Evolutionary conservation across 768 basidiomycete species (phyloP).

Genomic region (Hygrophoropsis aurantiaca): DNA sequence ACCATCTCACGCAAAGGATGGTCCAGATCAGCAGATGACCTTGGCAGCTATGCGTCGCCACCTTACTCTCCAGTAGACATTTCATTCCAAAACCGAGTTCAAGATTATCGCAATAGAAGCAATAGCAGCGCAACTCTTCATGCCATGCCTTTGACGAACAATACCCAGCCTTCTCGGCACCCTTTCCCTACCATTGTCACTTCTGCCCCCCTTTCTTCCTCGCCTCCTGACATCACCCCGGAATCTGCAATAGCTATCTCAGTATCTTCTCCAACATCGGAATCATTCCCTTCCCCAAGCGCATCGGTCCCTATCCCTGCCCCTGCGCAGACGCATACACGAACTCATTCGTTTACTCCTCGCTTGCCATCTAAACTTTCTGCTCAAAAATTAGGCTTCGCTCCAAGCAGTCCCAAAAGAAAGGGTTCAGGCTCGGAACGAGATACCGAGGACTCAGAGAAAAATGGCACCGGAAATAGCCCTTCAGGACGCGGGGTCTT

Average conservation of each 20-base stretch:
- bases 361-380: slow-evolving; percentile 70
- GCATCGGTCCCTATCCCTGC: slow-evolving; percentile 12
- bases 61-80: slow-evolving; percentile 39
- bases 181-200: slow-evolving; percentile 40
- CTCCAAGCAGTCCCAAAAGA: slow-evolving; percentile 54
- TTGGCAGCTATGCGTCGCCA: slow-evolving; percentile 51
- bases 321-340: slow-evolving; percentile 40
- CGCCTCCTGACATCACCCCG: slow-evolving; percentile 22
- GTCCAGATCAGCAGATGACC: slow-evolving; percentile 81
- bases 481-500: slow-evolving; percentile 24
- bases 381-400: slow-evolving; percentile 44
- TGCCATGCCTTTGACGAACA: slow-evolving; percentile 33
- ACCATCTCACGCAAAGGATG: slow-evolving; percentile 69
- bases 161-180: slow-evolving; percentile 30
- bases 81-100: slow-evolving; percentile 59
- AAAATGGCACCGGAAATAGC: slow-evolving; percentile 14
- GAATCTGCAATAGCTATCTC: slow-evolving; percentile 46
- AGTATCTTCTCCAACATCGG: slow-evolving; percentile 43
- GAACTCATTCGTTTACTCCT: slow-evolving; percentile 71
- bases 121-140: slow-evolving; percentile 52
- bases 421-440: slow-evolving; percentile 48
- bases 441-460: slow-evolving; percentile 30
- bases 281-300: slow-evolving; percentile 24
- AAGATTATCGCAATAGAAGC: slow-evolving; percentile 64
- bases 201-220: slow-evolving; percentile 21